A percentile compares a stretch with the other conserved stretches of the same genome.
Conservation (phyloP, 2,329 filamentous ascomycete genomes). For the Oidium heveae region DNA sequence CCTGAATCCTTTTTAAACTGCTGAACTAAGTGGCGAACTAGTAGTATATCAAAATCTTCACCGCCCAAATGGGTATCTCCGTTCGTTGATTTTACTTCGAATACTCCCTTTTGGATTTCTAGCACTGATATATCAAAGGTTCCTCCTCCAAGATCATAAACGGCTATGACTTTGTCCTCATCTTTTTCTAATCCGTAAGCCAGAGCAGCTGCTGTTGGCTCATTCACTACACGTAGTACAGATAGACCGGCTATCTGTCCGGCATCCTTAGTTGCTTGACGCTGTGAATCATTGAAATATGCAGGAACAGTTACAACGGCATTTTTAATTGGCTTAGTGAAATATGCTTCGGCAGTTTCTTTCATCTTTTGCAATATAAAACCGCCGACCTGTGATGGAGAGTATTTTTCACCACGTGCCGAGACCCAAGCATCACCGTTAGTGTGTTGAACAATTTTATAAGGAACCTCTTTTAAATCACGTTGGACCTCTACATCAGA, state of each 20-base stretch:
- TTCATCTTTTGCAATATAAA: constrained; percentile 98
- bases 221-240: constrained; percentile 92
- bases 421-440: constrained; percentile 95
- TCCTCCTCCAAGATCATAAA: constrained; percentile 96
- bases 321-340: constrained; percentile 78
- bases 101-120: constrained; percentile 92
- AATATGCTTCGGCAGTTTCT: constrained; percentile 87
- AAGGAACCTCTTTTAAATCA: constrained; percentile 91
- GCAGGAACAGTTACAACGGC: constrained; percentile 90
- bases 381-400: constrained; percentile 91
- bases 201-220: constrained; percentile 85
- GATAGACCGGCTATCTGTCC: constrained; percentile 91
- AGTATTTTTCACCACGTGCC: constrained; percentile 85
- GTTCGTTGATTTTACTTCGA: constrained; percentile 98
- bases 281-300: constrained; percentile 97
- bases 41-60: constrained; percentile 89
- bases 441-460: constrained; percentile 93
- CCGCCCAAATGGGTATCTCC: constrained; percentile 96
- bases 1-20: constrained; percentile 93
- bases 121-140: constrained; percentile 98
- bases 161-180: constrained; percentile 66
- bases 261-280: constrained; percentile 94
- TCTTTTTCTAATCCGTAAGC: constrained; percentile 95
- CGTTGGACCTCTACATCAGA: constrained; percentile 81
- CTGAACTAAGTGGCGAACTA: constrained; percentile 79